These are phyloP conservation scores for Mortierella sp. DNA, from an alignment of 371 early-diverging fungal species.

Conservation along the genomic window DNA sequence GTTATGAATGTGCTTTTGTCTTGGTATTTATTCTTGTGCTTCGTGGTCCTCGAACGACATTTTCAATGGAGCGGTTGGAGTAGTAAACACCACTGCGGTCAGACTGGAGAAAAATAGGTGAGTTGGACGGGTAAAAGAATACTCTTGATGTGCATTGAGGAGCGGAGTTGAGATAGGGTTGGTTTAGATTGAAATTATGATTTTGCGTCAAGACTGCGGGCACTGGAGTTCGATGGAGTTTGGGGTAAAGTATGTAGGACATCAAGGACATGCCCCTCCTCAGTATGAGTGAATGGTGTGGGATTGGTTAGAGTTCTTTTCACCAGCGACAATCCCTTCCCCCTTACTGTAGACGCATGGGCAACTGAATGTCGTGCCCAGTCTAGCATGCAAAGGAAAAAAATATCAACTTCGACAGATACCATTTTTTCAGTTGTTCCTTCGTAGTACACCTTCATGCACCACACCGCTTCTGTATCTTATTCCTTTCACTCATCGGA, in stretches of 20 bases:
- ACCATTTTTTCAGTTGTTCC: neutral
- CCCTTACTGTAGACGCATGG: no score
- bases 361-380: no score
- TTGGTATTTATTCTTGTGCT: neutral
- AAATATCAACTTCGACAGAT: no score
- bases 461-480: no score
- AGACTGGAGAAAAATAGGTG: neutral
- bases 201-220: neutral
- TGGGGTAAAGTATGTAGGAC: no score
- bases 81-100: neutral
- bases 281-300: no score
- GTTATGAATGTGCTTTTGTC: neutral
- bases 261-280: no score
- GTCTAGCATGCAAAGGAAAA: no score
- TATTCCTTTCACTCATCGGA: no score
- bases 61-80: neutral
- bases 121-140: neutral
- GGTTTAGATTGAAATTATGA: neutral
- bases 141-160: neutral
- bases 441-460: no score
- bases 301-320: no score
- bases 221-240: neutral
- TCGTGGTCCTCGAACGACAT: neutral
- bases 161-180: neutral
- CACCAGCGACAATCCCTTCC: no score